Percentiles rank a stretch among this genome's conserved stretches.
phyloP scores from a whole-genome alignment of 1,284 basidiomycete species.

The Paramarasmius palmivorus region DNA sequence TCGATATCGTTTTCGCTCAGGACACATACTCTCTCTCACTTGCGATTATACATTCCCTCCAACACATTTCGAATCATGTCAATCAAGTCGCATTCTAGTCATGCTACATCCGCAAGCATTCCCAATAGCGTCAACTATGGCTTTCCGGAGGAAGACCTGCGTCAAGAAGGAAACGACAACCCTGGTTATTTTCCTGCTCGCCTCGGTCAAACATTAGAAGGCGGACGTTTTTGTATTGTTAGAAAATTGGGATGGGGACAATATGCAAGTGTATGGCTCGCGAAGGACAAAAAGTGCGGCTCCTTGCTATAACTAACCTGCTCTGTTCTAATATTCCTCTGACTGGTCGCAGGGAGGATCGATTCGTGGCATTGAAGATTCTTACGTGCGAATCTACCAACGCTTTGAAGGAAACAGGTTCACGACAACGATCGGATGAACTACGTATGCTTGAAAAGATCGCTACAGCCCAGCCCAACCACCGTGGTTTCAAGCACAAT shows the following conservation, averaged over 20 bases:
- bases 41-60: too few relatives aligned
- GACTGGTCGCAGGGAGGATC: conserved; percentile 5
- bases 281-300: conserved; percentile 5
- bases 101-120: not conserved
- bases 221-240: conserved; percentile 6
- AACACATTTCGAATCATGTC: not conserved
- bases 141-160: conserved; percentile 10
- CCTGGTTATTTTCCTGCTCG: conserved; percentile 7
- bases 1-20: too few relatives aligned
- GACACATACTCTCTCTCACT: too few relatives aligned
- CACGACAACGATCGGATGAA: conserved; percentile 3
- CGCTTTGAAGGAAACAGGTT: not conserved
- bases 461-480: not conserved
- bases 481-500: conserved; percentile 6
- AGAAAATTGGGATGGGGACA: conserved; percentile 13
- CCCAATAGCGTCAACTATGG: not conserved
- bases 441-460: not conserved
- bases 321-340: not conserved
- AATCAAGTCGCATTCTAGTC: not conserved
- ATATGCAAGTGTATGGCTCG: conserved; percentile 14
- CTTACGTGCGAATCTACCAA: conserved; percentile 4
- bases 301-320: not conserved
- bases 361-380: conserved; percentile 5
- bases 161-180: conserved; percentile 1
- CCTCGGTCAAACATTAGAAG: conserved; percentile 1